Conservation (phyloP, 345 rosid species). For the Arabis hirsuta region DNA sequence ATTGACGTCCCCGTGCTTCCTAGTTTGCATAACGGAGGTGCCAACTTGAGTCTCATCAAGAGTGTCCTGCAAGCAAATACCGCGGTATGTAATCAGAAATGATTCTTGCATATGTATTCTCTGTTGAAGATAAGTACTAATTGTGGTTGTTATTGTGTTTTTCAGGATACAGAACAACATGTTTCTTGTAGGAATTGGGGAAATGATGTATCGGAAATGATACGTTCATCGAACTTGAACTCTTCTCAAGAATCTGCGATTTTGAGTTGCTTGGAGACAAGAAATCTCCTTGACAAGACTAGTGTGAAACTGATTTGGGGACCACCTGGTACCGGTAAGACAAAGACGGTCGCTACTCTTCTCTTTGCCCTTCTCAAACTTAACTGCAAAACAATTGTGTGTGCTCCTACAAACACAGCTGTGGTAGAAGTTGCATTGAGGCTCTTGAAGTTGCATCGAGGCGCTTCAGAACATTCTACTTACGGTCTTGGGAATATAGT, state of each 20-base stretch:
- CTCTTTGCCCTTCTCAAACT: slow-evolving; percentile 41
- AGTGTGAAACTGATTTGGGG: slow-evolving; percentile 54
- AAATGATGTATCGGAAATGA: background rate
- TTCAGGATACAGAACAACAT: slow-evolving; percentile 35
- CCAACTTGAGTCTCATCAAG: slow-evolving; percentile 40
- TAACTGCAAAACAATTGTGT: slow-evolving; percentile 48
- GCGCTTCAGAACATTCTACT: slow-evolving; percentile 30
- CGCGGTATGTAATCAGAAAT: slow-evolving; percentile 21
- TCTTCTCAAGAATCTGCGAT: slow-evolving; percentile 48
- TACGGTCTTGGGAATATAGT: slow-evolving; percentile 44
- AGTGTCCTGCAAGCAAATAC: slow-evolving; percentile 36
- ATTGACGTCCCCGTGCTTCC: no score
- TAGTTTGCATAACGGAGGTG: slow-evolving; percentile 30
- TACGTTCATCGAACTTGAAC: slow-evolving; percentile 47
- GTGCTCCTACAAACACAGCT: slow-evolving; percentile 57
- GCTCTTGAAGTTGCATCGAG: slow-evolving; percentile 28
- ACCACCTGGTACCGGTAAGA: slow-evolving; percentile 63
- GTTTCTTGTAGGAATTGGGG: slow-evolving; percentile 1
- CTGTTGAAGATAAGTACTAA: no score
- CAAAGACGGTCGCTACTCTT: slow-evolving; percentile 46
- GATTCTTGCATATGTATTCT: no score
- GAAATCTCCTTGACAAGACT: slow-evolving; percentile 2
- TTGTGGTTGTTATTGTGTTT: slow-evolving; percentile 5
- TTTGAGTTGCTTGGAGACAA: slow-evolving; percentile 16
- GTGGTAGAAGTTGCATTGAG: slow-evolving; percentile 43